Percentiles rank a stretch among this genome's conserved stretches.
These are phyloP conservation scores for Salinomyces thailandicus DNA, from an alignment of 2,329 filamentous ascomycete genomes.

Conservation along the genomic window DNA sequence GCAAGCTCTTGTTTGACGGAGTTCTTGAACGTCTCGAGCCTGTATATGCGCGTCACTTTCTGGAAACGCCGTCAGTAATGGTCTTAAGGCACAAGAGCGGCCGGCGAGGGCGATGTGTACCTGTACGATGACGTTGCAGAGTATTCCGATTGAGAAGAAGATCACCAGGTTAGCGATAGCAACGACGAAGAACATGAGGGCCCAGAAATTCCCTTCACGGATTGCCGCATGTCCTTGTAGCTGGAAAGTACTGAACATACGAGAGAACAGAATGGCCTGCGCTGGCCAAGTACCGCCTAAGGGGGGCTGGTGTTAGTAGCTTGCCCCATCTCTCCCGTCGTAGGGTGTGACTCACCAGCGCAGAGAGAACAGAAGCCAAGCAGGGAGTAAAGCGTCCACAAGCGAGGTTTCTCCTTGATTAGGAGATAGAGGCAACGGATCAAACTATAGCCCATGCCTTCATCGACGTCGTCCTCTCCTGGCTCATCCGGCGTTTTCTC, in stretches of 20 bases:
- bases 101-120: constrained; percentile 24
- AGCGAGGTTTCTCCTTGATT: constrained; percentile 25
- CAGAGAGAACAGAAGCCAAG: constrained; percentile 26
- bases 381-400: constrained; percentile 31
- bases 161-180: constrained; percentile 37
- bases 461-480: constrained; percentile 17
- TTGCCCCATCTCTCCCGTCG: too few relatives aligned
- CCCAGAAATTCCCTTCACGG: constrained; percentile 39
- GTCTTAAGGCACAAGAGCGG: too few relatives aligned
- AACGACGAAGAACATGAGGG: constrained; percentile 47
- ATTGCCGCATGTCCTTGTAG: constrained; percentile 30
- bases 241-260: constrained; percentile 40
- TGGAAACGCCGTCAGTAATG: background rate
- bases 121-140: constrained; percentile 37
- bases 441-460: constrained; percentile 23
- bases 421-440: constrained; percentile 28
- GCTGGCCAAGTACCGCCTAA: constrained; percentile 37
- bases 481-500: constrained; percentile 24
- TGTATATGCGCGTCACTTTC: constrained; percentile 24
- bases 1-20: constrained; percentile 19
- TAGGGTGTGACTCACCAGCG: constrained; percentile 5
- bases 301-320: too few relatives aligned
- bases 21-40: constrained; percentile 9
- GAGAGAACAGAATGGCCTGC: constrained; percentile 41
- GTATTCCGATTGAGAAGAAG: constrained; percentile 38